These are phyloP conservation scores for Tieghemiomyces parasiticus DNA, from an alignment of 192 early-diverging fungal genomes.

Conservation along the genomic window DNA sequence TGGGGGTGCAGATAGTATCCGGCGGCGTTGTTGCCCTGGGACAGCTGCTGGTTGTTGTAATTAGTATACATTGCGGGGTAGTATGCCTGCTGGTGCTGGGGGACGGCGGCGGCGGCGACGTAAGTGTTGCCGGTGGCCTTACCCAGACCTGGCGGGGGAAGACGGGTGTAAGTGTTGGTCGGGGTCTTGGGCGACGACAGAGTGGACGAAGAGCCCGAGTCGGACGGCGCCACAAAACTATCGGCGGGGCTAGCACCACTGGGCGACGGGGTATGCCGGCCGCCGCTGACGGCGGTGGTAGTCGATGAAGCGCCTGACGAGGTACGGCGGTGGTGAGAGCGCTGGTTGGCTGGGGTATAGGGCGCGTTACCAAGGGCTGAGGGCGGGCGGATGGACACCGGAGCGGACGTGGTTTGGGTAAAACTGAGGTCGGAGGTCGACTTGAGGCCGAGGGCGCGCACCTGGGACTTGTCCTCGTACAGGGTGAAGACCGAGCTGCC, in stretches of 20 bases:
- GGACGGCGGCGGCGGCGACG: background rate
- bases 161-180: background rate
- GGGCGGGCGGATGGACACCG: background rate
- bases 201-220: background rate
- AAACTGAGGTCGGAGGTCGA: background rate
- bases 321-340: background rate
- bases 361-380: no score
- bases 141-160: background rate
- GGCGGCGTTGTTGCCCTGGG: background rate
- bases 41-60: background rate
- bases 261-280: constrained; percentile 4
- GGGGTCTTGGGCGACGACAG: constrained; percentile 6
- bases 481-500: constrained; percentile 48
- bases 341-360: background rate
- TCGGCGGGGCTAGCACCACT: no score
- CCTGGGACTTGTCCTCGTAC: constrained; percentile 35
- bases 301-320: background rate
- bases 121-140: no score
- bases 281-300: background rate
- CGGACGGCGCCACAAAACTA: no score
- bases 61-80: background rate
- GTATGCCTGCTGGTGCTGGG: background rate
- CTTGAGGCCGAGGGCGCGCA: background rate
- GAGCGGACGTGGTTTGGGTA: background rate
- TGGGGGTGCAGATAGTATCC: constrained; percentile 1